phyloP scores from a whole-genome alignment of 441 rosid species.

The Dalechampia spathulata region DNA sequence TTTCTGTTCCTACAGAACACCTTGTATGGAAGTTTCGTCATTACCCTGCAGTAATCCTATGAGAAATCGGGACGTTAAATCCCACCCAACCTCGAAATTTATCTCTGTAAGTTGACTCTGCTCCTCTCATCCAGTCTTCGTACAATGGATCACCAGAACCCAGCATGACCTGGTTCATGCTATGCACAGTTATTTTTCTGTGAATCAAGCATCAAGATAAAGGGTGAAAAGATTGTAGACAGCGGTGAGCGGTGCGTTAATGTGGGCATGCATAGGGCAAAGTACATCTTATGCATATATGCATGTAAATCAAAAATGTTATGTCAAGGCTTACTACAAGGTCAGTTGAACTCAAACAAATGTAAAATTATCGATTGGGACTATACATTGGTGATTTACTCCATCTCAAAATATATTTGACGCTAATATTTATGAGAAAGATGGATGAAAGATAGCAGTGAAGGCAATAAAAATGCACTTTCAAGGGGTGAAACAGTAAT shows the following conservation, averaged over 20 bases:
- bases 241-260: no score
- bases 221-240: background rate
- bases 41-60: slow-evolving; percentile 95
- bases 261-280: background rate
- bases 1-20: slow-evolving; percentile 5
- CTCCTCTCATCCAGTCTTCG: slow-evolving; percentile 82
- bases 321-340: background rate
- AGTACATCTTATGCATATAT: background rate
- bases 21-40: background rate
- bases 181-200: slow-evolving; percentile 15
- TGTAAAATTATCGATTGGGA: no score
- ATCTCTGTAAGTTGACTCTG: slow-evolving; percentile 57
- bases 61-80: slow-evolving; percentile 83
- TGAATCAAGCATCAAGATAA: no score
- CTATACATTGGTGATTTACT: no score
- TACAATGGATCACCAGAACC: slow-evolving; percentile 76
- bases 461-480: background rate
- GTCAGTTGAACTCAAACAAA: no score
- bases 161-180: slow-evolving; percentile 69
- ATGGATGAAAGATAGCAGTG: background rate
- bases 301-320: background rate
- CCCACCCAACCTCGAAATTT: slow-evolving; percentile 98
- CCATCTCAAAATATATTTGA: no score
- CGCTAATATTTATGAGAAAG: no score
- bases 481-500: background rate